phyloP scores from a whole-genome alignment of 257 asterid species.

The Coffea eugenioides region DNA sequence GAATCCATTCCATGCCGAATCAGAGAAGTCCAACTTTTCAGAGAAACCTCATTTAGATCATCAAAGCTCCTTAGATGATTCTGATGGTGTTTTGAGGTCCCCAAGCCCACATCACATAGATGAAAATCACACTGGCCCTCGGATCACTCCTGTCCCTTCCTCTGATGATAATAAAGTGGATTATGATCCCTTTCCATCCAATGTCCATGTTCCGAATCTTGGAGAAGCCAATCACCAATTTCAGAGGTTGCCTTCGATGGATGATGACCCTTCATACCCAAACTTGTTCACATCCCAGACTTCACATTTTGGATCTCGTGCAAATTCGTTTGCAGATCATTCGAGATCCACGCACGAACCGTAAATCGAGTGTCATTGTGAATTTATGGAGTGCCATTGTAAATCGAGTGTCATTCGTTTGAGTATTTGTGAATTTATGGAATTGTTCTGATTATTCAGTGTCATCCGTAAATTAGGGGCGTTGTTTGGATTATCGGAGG shows the following conservation, averaged over 20 bases:
- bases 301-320: conserved; percentile 35
- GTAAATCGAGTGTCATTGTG: background rate
- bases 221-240: conserved; percentile 47
- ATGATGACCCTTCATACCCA: conserved; percentile 85
- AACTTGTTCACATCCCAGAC: conserved; percentile 66
- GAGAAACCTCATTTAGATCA: conserved; percentile 28
- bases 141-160: conserved; percentile 27
- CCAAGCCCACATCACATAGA: conserved; percentile 25
- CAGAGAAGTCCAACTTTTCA: conserved; percentile 20
- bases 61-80: conserved; percentile 33
- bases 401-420: background rate
- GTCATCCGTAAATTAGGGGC: conserved; percentile 13
- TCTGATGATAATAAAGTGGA: conserved; percentile 22
- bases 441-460: background rate
- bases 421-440: background rate
- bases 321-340: conserved; percentile 43
- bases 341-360: conserved; percentile 37
- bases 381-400: background rate
- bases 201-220: conserved; percentile 22
- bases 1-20: conserved; percentile 52
- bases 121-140: conserved; percentile 14
- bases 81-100: conserved; percentile 29
- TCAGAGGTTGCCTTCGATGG: conserved; percentile 73
- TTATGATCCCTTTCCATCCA: conserved; percentile 29
- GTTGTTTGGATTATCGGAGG: background rate